Evolutionary conservation across 495 filamentous ascomycete species (phyloP), one percentile per base, ranked within the genome.

Genomic region (Elasticomyces elasticus): DNA sequence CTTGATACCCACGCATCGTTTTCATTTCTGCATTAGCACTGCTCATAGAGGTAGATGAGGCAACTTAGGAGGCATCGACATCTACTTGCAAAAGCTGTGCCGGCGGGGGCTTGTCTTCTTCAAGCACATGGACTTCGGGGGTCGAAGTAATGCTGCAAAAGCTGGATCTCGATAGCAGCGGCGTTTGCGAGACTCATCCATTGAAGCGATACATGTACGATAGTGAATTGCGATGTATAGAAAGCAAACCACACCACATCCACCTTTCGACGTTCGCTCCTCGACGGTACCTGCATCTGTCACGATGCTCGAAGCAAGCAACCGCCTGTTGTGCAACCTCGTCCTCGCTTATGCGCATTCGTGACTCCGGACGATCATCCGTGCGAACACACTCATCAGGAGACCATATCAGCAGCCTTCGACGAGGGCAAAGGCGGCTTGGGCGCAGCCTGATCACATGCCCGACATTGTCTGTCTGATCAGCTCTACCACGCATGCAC

Each of bases 11-110:
- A 41, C 31, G 48, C 48, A 54, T 51, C 47, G 48, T 15, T 24
- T 52, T 47, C 31, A 15, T 58, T 52, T 40, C 49, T 28, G 28
- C 33, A 28, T 49, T 33, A 35, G 53, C 53, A 30, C 19, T n/a
- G 44, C 45, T 55, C 30, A 50, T 55, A 50, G 33, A 55, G 43
- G 53, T 55, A 55, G 53, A 55, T 55, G 44, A 50, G 44, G 53
- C 44, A 42, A 49, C 19, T 35, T 27, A 12, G 52, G 26, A 19
- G 24, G 53, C 30, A 41, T 28, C 53, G 50, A 49, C 53, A 25
- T 49, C 53, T 27, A 50, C 53, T 55, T 41, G 44, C 4, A 28
- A 27, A 41, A 38, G 53, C 53, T 55, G 31, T 55, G 53, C 53
- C 41, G 28, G 53, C 31, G 17, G 17, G 35, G 13, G 19, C 19